These are phyloP conservation scores for Lagerstroemia speciosa DNA, from an alignment of 345 rosid species.

Conservation along the genomic window DNA sequence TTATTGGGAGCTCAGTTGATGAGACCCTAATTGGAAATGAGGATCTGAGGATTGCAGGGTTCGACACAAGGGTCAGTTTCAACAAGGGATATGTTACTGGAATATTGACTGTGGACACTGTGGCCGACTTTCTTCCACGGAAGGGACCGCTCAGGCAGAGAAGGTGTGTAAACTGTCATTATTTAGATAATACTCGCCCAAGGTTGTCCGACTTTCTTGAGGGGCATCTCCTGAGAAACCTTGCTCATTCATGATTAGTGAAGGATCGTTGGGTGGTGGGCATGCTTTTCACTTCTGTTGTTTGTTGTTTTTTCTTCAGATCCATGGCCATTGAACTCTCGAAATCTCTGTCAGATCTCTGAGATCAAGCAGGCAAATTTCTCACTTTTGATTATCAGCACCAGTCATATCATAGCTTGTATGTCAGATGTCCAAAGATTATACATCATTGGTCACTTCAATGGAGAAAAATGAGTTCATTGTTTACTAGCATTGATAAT, in stretches of 20 bases:
- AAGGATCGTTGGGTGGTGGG: too few relatives aligned
- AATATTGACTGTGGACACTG: constrained; percentile 80
- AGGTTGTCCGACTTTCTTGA: neutral
- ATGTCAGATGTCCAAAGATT: neutral
- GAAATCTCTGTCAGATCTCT: neutral
- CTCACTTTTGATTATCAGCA: neutral
- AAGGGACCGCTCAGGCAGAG: constrained; percentile 71
- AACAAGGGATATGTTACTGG: constrained; percentile 78
- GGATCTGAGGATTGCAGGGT: constrained; percentile 63
- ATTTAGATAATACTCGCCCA: neutral
- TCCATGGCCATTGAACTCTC: neutral
- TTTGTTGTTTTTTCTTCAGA: too few relatives aligned
- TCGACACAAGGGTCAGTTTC: constrained; percentile 53
- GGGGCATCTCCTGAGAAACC: neutral
- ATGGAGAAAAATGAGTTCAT: neutral
- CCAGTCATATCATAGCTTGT: neutral
- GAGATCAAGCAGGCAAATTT: neutral
- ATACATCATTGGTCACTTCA: neutral
- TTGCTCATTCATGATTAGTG: too few relatives aligned
- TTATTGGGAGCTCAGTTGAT: constrained; percentile 46
- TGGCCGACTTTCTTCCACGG: constrained; percentile 80
- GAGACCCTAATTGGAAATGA: constrained; percentile 48
- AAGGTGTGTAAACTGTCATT: constrained; percentile 34
- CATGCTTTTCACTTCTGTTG: too few relatives aligned
- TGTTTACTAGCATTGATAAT: neutral